Evolutionary conservation across 805 yeast genomes (phyloP).

Genomic region (Candida arabinofermentans): DNA sequence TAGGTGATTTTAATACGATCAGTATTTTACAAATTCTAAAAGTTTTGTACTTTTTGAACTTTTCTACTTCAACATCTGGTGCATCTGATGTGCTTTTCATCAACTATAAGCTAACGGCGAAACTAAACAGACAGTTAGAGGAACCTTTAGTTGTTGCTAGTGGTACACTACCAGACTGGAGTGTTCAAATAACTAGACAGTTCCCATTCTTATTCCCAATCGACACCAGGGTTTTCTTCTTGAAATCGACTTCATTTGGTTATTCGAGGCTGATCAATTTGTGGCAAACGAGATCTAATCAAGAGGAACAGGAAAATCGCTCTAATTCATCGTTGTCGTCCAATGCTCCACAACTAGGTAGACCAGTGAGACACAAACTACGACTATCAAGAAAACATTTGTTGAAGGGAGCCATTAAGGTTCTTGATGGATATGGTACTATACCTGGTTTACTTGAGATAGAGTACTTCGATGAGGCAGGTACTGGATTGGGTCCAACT

Average conservation of each 20-base stretch:
- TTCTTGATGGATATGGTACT: conserved; percentile 69
- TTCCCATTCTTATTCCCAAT: conserved; percentile 84
- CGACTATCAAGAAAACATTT: conserved; percentile 68
- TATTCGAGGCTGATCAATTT: conserved; percentile 74
- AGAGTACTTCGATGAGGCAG: conserved; percentile 85
- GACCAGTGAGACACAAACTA: conserved; percentile 75
- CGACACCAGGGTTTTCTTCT: conserved; percentile 69
- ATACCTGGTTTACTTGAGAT: conserved; percentile 82
- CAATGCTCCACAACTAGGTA: conserved; percentile 53
- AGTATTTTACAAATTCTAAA: conserved; percentile 47
- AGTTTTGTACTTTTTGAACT: conserved; percentile 39
- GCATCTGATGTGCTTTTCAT: conserved; percentile 42
- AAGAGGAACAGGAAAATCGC: conserved; percentile 30
- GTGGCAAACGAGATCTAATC: conserved; percentile 59
- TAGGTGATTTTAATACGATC: conserved; percentile 32
- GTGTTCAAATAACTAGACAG: conserved; percentile 62
- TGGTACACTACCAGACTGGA: conserved; percentile 84
- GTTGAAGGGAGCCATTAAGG: conserved; percentile 73
- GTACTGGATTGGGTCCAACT: conserved; percentile 97
- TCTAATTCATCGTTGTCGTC: conserved; percentile 17
- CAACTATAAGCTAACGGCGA: conserved; percentile 81
- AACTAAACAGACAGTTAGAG: conserved; percentile 80
- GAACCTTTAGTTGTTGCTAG: conserved; percentile 87
- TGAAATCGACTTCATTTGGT: conserved; percentile 89
- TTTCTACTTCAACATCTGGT: conserved; percentile 19